These are phyloP conservation scores for Chalara sp. DNA, from an alignment of 2,329 filamentous ascomycete genomes.

Conservation along the genomic window DNA sequence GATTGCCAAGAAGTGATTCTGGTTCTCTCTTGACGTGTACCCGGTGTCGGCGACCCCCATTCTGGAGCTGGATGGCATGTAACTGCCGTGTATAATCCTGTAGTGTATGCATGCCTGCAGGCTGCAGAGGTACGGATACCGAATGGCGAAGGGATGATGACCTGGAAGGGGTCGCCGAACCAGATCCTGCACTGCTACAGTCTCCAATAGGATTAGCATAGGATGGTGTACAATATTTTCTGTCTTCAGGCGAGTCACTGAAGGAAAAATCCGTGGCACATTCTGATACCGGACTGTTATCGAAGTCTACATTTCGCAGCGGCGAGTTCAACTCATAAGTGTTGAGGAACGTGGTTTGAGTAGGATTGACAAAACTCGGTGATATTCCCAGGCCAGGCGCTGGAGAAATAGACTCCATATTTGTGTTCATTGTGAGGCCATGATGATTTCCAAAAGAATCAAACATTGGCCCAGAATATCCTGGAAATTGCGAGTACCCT, in stretches of 20 bases:
- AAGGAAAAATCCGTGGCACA: slow-evolving; percentile 1
- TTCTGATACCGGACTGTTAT: slow-evolving; percentile 7
- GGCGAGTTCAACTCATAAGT: slow-evolving; percentile 13
- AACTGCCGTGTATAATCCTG: too few species aligned
- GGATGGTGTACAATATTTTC: background rate
- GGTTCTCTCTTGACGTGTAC: background rate
- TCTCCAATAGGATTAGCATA: background rate
- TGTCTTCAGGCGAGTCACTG: background rate
- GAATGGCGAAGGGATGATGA: too few species aligned
- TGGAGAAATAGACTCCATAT: slow-evolving; percentile 12
- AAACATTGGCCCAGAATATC: slow-evolving; percentile 1
- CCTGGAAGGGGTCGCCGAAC: too few species aligned
- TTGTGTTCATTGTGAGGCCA: slow-evolving; percentile 12
- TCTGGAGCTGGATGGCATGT: too few species aligned
- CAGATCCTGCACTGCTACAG: background rate
- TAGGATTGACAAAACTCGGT: slow-evolving; percentile 19
- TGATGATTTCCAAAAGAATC: slow-evolving; percentile 6
- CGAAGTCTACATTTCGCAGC: slow-evolving; percentile 8
- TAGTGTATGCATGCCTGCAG: background rate
- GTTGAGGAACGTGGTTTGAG: slow-evolving; percentile 20
- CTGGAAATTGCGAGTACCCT: background rate
- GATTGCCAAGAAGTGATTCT: slow-evolving; percentile 1
- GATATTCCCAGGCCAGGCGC: slow-evolving; percentile 9
- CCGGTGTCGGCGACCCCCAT: background rate
- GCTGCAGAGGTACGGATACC: background rate